Conservation (phyloP, 352 stramenopile species). For the Phytopythium vexans region DNA sequence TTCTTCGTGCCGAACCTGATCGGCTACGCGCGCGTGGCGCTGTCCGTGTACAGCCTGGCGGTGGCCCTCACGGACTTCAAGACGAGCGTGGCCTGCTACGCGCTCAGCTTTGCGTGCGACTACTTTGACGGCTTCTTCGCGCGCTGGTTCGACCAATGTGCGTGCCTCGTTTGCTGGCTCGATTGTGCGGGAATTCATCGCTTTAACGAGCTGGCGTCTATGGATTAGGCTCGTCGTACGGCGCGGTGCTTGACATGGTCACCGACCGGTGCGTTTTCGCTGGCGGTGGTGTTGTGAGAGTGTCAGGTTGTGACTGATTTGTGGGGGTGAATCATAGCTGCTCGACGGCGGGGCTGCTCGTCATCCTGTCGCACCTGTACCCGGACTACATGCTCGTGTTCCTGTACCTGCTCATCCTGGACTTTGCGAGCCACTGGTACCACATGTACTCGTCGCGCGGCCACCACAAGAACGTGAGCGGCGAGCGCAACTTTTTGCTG, state of each 20-base stretch:
- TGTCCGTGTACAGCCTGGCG: slow-evolving; percentile 84
- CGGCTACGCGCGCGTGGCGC: slow-evolving; percentile 90
- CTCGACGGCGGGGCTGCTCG: slow-evolving; percentile 94
- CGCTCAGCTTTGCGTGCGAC: slow-evolving; percentile 96
- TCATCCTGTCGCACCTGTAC: slow-evolving; percentile 93
- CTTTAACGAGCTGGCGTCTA: background rate
- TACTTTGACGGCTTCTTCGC: slow-evolving; percentile 98
- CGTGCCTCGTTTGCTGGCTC: too few relatives aligned
- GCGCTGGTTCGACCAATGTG: slow-evolving; percentile 95
- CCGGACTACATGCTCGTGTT: slow-evolving; percentile 76
- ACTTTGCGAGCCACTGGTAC: slow-evolving; percentile 98
- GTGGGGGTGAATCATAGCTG: slow-evolving; percentile 46
- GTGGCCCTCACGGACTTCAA: slow-evolving; percentile 77
- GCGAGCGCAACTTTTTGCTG: slow-evolving; percentile 93
- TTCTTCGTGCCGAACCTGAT: slow-evolving; percentile 97
- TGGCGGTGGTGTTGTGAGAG: too few relatives aligned
- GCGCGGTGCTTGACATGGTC: slow-evolving; percentile 97
- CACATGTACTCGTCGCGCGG: slow-evolving; percentile 95
- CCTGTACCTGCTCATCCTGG: slow-evolving; percentile 91
- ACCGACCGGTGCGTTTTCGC: slow-evolving; percentile 83
- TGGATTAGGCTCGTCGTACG: slow-evolving; percentile 91
- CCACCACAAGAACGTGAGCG: slow-evolving; percentile 95
- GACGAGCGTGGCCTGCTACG: slow-evolving; percentile 87
- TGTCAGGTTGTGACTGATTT: background rate
- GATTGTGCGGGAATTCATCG: too few relatives aligned